Evolutionary conservation across 139 green algal species (phyloP), one percentile per base, ranked within the genome.

Genomic region (Eudorina sp.): DNA sequence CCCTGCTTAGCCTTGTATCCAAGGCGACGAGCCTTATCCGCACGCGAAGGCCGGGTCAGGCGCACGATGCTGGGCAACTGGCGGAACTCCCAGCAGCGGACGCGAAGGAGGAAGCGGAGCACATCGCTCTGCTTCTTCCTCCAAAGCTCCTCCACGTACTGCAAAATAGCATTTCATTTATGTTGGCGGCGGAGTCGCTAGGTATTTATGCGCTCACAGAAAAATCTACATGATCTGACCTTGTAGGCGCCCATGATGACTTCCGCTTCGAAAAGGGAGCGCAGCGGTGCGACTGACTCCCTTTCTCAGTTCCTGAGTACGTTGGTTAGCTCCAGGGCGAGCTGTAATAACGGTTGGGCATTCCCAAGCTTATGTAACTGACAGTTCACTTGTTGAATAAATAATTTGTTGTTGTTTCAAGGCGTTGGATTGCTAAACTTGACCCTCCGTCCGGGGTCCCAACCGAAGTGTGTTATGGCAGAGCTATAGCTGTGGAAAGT

Each of bases 41-140:
- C 96, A 60, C 98, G 94, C 31, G 95, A 97, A 31, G 98, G 98
- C 46, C 94, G 90, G 45, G 89, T 96, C 92, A 99, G 86, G 83
- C 98, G 96, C 53, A 97, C 91, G 81, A 99, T 97, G 83, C 93
- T 92, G 64, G 97, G 96, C 91, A 99, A 90, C 95, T 99, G 98
- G 53, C 98, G 95, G 95, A 97, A 99, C 96, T 99, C 98, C 98
- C 98, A 99, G 95, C 97, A 99, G 16, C 98, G 94, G n/a, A 99
- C 96, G 85, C 98, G 97, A 80, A 99, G 96, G 83, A 99, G 92
- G 94, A 99, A 99, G 86, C 98, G 97, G 69, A 99, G 91, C 85
- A 99, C 97, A 97, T 99, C 98, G 89, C 94, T 98, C 96, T 99
- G 98, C 96, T 99, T 99, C 93, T 97, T 97, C 92, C 97, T 96